Evolutionary conservation across 495 filamentous ascomycete species (phyloP).

Genomic region (Pyronema domesticum): DNA sequence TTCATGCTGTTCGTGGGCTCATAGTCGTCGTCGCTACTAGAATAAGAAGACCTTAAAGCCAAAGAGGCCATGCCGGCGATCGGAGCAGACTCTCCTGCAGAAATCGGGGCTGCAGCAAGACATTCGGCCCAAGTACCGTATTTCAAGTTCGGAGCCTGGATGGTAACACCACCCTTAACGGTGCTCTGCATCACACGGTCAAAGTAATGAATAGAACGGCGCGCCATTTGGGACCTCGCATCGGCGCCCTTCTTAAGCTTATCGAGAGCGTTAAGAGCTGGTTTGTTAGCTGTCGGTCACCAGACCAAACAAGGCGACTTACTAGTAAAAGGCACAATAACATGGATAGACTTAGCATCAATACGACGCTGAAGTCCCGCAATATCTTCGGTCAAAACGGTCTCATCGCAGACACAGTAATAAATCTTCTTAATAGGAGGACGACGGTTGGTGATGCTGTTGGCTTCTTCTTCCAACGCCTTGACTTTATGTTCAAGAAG

Average conservation of each 20-base stretch:
- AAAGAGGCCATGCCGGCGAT: not conserved
- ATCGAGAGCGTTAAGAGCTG: constrained; percentile 27
- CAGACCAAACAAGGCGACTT: constrained; percentile 23
- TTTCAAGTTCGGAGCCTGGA: constrained; percentile 42
- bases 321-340: constrained; percentile 56
- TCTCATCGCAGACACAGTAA: constrained; percentile 60
- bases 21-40: not conserved
- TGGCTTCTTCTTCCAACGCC: constrained; percentile 28
- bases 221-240: constrained; percentile 41
- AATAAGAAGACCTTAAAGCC: not conserved
- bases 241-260: constrained; percentile 40
- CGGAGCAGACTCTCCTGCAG: not conserved
- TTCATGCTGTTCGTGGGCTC: constrained; percentile 16
- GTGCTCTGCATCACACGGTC: constrained; percentile 38
- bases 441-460: constrained; percentile 13
- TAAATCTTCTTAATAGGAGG: constrained; percentile 41
- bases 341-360: constrained; percentile 41
- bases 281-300: not conserved
- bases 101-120: not conserved
- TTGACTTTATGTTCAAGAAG: constrained; percentile 27
- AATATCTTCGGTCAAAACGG: constrained; percentile 49
- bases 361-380: constrained; percentile 54
- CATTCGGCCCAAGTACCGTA: constrained; percentile 44
- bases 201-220: constrained; percentile 46
- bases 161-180: constrained; percentile 32